A percentile compares a stretch with the other conserved stretches of the same genome.
Conservation (phyloP, 805 yeast species). For the Priceomyces fermenticarens region DNA sequence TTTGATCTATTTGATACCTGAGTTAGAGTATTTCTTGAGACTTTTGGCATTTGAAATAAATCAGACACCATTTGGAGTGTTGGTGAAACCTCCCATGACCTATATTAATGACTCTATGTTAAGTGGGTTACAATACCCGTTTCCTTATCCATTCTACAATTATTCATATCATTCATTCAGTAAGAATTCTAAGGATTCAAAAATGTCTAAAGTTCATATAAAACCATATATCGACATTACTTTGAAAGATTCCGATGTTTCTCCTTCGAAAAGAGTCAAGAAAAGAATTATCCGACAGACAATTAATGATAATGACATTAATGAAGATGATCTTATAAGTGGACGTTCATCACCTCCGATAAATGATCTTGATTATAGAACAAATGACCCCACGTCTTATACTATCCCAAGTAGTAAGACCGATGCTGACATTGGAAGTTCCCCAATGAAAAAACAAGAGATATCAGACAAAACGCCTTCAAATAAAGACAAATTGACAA, state of each 20-base stretch:
- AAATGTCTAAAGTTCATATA: conserved; percentile 24
- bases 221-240: conserved; percentile 37
- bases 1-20: conserved; percentile 28
- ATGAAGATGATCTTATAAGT: neutral
- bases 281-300: neutral
- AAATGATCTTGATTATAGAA: too few relatives aligned
- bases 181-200: conserved; percentile 21
- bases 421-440: conserved; percentile 10
- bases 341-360: neutral
- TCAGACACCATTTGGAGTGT: conserved; percentile 34
- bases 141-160: conserved; percentile 45
- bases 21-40: conserved; percentile 30
- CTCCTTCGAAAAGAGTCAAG: neutral
- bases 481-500: conserved; percentile 8
- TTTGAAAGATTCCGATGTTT: conserved; percentile 16
- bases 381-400: neutral
- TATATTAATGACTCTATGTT: conserved; percentile 32
- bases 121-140: conserved; percentile 42
- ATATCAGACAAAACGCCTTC: conserved; percentile 8
- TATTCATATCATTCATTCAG: conserved; percentile 40
- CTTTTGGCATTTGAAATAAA: conserved; percentile 33
- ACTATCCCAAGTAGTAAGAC: conserved; percentile 1
- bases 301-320: neutral
- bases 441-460: conserved; percentile 3
- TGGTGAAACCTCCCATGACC: conserved; percentile 40